phyloP scores from a whole-genome alignment of 2,329 filamentous ascomycete species.

The Apiospora rasikravindrae region DNA sequence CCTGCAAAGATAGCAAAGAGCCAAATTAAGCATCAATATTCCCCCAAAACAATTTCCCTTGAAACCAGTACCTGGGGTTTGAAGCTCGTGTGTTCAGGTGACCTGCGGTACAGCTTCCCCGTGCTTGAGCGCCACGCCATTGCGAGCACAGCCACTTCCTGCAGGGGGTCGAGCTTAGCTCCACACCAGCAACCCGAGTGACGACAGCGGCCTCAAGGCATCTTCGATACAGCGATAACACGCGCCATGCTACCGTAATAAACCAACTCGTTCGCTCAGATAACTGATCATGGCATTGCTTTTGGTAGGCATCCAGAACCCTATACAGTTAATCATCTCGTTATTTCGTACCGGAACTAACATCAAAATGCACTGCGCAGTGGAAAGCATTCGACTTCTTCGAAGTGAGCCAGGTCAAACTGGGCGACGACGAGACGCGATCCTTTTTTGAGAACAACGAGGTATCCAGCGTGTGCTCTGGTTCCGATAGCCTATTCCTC shows the following conservation, averaged over 20 bases:
- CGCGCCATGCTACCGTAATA: constrained; percentile 28
- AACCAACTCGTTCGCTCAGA: constrained; percentile 28
- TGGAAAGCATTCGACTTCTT: constrained; percentile 99
- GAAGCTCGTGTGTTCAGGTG: not conserved
- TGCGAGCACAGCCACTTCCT: not conserved
- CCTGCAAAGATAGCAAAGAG: not conserved
- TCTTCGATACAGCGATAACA: constrained; percentile 1
- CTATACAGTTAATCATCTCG: not conserved
- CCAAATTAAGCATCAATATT: not conserved
- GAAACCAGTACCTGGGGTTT: not conserved
- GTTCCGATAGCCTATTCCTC: constrained; percentile 87
- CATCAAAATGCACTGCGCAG: constrained; percentile 49
- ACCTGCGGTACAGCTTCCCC: not conserved
- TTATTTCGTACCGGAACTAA: not conserved
- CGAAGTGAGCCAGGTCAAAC: constrained; percentile 84
- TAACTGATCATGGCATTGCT: constrained; percentile 40
- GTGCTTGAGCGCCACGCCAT: not conserved
- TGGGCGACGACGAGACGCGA: constrained; percentile 79
- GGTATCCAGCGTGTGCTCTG: constrained; percentile 82
- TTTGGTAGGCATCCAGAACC: constrained; percentile 32
- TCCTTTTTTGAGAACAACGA: constrained; percentile 82
- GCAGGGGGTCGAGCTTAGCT: constrained; percentile 18
- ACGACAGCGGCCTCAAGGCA: constrained; percentile 16
- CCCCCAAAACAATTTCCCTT: not conserved
- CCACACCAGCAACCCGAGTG: constrained; percentile 13